These are phyloP conservation scores for Diaporthe eres DNA, from an alignment of 2,329 filamentous ascomycete species.

Conservation along the genomic window DNA sequence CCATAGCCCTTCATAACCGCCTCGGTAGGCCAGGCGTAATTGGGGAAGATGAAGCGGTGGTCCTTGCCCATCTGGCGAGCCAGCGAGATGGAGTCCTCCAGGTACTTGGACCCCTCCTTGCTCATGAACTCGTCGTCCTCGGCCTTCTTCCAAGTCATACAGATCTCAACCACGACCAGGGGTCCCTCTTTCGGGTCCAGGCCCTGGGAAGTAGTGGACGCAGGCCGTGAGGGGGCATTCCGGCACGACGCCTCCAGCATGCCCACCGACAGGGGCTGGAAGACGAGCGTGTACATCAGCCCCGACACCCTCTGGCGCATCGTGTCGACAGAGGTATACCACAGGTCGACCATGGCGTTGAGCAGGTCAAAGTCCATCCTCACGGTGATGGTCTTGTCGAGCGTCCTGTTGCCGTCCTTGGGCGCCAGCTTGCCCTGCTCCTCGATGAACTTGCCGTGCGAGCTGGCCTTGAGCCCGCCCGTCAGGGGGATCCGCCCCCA, in stretches of 20 bases:
- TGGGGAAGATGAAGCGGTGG: conserved; percentile 27
- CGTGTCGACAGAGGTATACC: conserved; percentile 18
- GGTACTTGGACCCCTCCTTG: conserved; percentile 7
- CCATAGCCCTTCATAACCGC: conserved; percentile 23
- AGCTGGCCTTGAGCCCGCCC: background rate
- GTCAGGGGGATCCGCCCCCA: conserved; percentile 20
- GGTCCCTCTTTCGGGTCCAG: conserved; percentile 3
- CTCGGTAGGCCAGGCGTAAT: conserved; percentile 31
- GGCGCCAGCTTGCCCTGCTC: conserved; percentile 14
- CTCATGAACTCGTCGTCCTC: conserved; percentile 28
- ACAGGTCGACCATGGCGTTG: conserved; percentile 25
- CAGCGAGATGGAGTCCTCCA: background rate
- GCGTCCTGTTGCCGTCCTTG: conserved; percentile 1
- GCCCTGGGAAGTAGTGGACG: conserved; percentile 20
- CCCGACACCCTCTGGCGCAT: conserved; percentile 30
- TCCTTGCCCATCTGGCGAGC: conserved; percentile 1
- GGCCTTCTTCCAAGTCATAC: conserved; percentile 26
- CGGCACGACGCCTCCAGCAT: conserved; percentile 15
- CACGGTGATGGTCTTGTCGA: conserved; percentile 31
- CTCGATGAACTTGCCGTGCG: conserved; percentile 21
- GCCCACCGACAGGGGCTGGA: conserved; percentile 21
- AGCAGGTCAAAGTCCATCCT: conserved; percentile 29
- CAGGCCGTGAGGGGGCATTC: background rate
- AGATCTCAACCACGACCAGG: conserved; percentile 18
- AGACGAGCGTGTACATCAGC: conserved; percentile 29